These are phyloP conservation scores for Reticulascus tulasneorum DNA, from an alignment of 2,329 filamentous ascomycete species.

Conservation along the genomic window DNA sequence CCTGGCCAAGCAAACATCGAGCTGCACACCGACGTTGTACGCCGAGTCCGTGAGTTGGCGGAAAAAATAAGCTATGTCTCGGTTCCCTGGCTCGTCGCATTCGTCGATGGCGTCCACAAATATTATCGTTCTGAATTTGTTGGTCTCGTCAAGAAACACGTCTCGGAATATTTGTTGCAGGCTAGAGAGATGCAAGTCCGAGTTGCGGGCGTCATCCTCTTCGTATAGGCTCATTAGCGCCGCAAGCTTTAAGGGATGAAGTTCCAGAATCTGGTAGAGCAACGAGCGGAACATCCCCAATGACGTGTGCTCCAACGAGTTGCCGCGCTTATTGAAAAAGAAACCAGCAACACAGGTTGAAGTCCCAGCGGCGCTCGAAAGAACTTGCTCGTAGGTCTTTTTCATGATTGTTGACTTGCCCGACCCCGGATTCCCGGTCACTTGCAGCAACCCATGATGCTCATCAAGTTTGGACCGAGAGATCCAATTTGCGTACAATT, in stretches of 20 bases:
- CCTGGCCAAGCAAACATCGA: conserved; percentile 10
- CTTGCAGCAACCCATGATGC: not conserved
- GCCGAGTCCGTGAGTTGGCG: conserved; percentile 1
- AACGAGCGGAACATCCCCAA: conserved; percentile 7
- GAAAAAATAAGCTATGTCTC: conserved; percentile 1
- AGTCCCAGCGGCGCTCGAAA: not conserved
- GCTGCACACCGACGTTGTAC: not conserved
- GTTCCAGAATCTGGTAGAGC: conserved; percentile 6
- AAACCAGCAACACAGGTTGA: not conserved
- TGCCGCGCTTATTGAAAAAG: conserved; percentile 11
- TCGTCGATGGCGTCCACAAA: conserved; percentile 16
- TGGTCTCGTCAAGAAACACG: too few relatives aligned
- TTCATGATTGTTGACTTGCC: conserved; percentile 14
- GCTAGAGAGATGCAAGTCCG: too few relatives aligned
- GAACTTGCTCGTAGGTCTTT: not conserved
- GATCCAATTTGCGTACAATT: not conserved
- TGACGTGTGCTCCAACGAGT: conserved; percentile 1
- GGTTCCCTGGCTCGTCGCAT: conserved; percentile 1
- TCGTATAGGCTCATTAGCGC: too few relatives aligned
- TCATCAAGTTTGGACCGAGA: not conserved
- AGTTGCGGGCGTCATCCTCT: too few relatives aligned
- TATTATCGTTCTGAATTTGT: conserved; percentile 4
- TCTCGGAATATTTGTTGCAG: too few relatives aligned
- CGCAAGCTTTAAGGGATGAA: not conserved
- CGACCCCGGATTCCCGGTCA: not conserved